Evolutionary conservation across 257 asterid species (phyloP), one percentile per base, ranked within the genome.

Genomic region (Primulina huaijiensis): DNA sequence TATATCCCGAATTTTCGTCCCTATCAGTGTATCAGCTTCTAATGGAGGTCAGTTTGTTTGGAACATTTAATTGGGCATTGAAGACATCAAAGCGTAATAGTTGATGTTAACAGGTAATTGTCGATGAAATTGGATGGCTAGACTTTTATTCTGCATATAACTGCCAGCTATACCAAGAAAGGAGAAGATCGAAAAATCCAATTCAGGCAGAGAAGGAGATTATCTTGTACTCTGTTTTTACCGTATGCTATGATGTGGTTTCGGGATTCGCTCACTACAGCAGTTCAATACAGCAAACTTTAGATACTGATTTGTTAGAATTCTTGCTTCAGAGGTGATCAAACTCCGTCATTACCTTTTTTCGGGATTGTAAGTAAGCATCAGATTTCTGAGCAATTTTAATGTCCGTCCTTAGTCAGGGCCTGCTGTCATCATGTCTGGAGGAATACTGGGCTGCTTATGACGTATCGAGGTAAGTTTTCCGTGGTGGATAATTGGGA

Each of bases 111-210:
- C 84, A 90, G 97, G 97, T 88, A 59, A 85, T 83, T 60, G 69
- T 81, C 20, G 90, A 86, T 71, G 97, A 90, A 78, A 87, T 87
- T 61, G 87, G 89, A 62, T 90, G 97, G 97, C 89, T 90, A 8
- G 89, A 90, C 77, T 83, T 90, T 72, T 90, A 83, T 64, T 89
- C 94, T 77, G 79, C 80, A 16, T 76, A 72, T 71, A 69, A 74
- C 73, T 7, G 65, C 71, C 76, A 74, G 56, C 64, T 73, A 30
- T 78, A 57, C 75, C 84, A 76, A 63, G 87, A 82, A 19, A 84
- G 84, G 78, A 80, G 74, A 79, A 85, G 83, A 70, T 81, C 89
- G 68, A 86, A 82, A 68, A 76, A 82, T 27, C 84, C 86, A 3
- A 85, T 40, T 67, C 94, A 88, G 80, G 97, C 97, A 8, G 96